These are phyloP conservation scores for Gremmenia infestans DNA, from an alignment of 2,329 filamentous ascomycete genomes.

Conservation along the genomic window DNA sequence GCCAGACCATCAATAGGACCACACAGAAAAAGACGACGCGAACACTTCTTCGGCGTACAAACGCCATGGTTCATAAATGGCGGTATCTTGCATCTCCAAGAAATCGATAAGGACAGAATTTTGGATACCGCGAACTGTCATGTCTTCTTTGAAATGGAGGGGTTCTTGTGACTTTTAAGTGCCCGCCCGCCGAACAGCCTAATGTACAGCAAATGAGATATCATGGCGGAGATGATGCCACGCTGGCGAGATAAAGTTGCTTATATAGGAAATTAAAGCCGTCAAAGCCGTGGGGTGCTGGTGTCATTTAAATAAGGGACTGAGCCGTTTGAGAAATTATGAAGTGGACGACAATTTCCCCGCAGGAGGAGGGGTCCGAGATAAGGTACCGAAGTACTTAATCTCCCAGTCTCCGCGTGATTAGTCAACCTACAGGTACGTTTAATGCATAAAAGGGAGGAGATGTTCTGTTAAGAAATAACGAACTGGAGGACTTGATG, in stretches of 20 bases:
- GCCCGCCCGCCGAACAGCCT: not conserved
- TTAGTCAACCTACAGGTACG: too few relatives aligned
- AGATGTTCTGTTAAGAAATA: too few relatives aligned
- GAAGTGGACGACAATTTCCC: too few relatives aligned
- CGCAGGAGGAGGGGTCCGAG: too few relatives aligned
- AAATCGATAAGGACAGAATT: not conserved
- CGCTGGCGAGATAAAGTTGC: not conserved
- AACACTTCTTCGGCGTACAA: not conserved
- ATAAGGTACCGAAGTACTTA: too few relatives aligned
- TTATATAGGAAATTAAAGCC: too few relatives aligned
- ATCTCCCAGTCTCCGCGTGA: too few relatives aligned
- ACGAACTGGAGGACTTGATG: too few relatives aligned
- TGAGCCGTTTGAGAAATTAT: too few relatives aligned
- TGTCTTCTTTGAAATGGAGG: not conserved
- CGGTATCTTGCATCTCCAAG: not conserved
- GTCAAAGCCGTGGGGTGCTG: too few relatives aligned
- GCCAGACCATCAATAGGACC: not conserved
- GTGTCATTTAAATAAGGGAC: too few relatives aligned
- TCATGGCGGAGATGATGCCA: conserved; percentile 5
- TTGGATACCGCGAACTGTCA: not conserved
- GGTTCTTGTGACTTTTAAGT: not conserved
- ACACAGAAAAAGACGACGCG: not conserved
- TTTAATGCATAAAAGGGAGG: too few relatives aligned
- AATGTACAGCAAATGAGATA: conserved; percentile 5
- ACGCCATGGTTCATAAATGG: not conserved